Evolutionary conservation across 2,329 filamentous ascomycete genomes (phyloP).

Genomic region (Lachnellula arida): DNA sequence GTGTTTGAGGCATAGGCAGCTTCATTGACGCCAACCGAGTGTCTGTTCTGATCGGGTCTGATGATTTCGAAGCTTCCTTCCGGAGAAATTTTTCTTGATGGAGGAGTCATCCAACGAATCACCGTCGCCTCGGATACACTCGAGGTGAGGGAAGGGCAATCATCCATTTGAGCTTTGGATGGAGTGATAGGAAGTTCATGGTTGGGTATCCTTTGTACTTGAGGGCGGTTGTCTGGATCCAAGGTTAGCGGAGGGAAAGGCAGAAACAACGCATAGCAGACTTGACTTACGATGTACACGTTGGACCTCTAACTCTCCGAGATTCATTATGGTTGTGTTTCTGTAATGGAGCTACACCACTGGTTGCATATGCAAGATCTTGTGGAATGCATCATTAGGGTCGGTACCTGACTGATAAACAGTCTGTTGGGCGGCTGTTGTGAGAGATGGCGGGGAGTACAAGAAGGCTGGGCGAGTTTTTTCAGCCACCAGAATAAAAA

Average conservation of each 20-base stretch:
- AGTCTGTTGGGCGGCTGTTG: constrained; percentile 19
- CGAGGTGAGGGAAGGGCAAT: constrained; percentile 24
- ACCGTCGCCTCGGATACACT: constrained; percentile 25
- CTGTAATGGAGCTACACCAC: constrained; percentile 19
- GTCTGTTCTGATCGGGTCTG: constrained; percentile 10
- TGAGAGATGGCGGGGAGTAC: constrained; percentile 15
- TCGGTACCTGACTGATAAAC: constrained; percentile 15
- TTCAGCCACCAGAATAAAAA: constrained; percentile 21
- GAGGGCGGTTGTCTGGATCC: constrained; percentile 20
- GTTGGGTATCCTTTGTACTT: constrained; percentile 18
- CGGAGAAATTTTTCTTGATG: constrained; percentile 11
- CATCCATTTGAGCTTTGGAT: constrained; percentile 19
- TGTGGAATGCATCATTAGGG: constrained; percentile 26
- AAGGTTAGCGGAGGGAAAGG: constrained; percentile 15
- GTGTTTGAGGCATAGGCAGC: constrained; percentile 18
- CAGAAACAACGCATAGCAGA: constrained; percentile 3
- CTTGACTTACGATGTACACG: constrained; percentile 24
- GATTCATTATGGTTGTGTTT: constrained; percentile 19
- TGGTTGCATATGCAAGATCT: constrained; percentile 22
- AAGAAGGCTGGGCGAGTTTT: constrained; percentile 13
- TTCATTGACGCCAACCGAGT: constrained; percentile 21
- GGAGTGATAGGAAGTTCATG: constrained; percentile 21
- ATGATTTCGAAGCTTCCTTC: constrained; percentile 12
- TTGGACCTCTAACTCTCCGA: constrained; percentile 21
- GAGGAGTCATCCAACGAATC: constrained; percentile 26